Conservation (phyloP, 225 moss, liverwort and hornwort species). For the Bryum argenteum region DNA sequence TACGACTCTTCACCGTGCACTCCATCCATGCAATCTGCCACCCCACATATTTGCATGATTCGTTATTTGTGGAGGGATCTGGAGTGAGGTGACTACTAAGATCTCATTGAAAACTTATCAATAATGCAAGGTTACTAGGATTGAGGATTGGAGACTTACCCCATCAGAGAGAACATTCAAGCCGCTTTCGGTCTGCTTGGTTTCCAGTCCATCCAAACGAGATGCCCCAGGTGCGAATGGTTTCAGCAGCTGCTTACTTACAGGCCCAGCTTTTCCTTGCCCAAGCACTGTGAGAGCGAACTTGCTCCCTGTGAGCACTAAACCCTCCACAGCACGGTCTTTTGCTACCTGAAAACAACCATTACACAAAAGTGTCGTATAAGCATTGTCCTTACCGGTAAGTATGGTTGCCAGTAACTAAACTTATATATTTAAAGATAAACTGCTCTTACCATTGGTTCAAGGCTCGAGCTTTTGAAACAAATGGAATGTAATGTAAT, state of each 20-base stretch:
- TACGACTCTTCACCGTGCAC: conserved; percentile 80
- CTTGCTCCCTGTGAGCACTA: conserved; percentile 73
- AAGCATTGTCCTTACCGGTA: neutral
- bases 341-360: conserved; percentile 70
- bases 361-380: neutral
- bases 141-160: conserved; percentile 40
- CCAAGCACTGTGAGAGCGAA: conserved; percentile 91
- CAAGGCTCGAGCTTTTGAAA: neutral
- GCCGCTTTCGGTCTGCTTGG: conserved; percentile 63
- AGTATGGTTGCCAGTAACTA: neutral
- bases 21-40: conserved; percentile 88
- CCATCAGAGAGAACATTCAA: conserved; percentile 66
- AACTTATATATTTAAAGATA: neutral
- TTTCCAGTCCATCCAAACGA: conserved; percentile 61
- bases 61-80: neutral
- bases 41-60: neutral
- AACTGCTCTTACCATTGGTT: too few relatives aligned
- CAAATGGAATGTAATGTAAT: too few relatives aligned
- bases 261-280: conserved; percentile 60
- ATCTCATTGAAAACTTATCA: too few relatives aligned
- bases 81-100: too few relatives aligned
- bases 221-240: conserved; percentile 79
- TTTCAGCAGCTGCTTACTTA: conserved; percentile 82
- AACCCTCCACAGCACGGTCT: conserved; percentile 91
- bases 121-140: neutral